Evolutionary conservation across 176 grass and related monocot species (phyloP), one percentile per base, ranked within the genome.

Genomic region (Oryza brachyantha): DNA sequence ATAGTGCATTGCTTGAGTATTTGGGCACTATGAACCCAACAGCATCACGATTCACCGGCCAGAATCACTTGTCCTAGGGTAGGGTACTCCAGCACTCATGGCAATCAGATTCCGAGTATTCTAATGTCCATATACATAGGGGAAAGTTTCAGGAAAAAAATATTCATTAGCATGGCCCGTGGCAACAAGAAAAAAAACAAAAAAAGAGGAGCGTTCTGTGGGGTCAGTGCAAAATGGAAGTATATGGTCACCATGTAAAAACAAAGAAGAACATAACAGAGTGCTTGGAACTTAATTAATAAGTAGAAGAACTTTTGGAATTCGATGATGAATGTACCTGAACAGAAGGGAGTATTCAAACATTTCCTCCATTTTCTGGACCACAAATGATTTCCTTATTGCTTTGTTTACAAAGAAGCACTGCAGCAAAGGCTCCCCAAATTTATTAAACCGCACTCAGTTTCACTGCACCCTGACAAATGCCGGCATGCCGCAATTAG

Each of bases 321-420:
- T 32, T 41, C 13, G 25, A 69, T 69, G 41, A 50, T 72, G 13
- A 50, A 48, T 42, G 41, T n/a, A 48, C 40, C 40, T 42, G 25
- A 29, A 46, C 25, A 3, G 34, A 61, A 13, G 50, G 19, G 48
- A 21, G 48, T 52, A 52, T 72, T 22, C 46, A 21, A 46, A 3
- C 19, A 27, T 64, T 63, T 43, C 48, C 48, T 43, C 48, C 48
- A 21, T 1, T 2, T 50, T 14, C 8, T 36, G 68, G 79, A 73
- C 79, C 79, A 82, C 68, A 35, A 29, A 4, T 27, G n/a, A 64
- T 81, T 81, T 73, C 40, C 54, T 81, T 46, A 64, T 81, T 50
- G 68, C 29, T 25, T 28, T 32, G 57, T 27, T 12, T 60, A 27
- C 54, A 72, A 64, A 52, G 5, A 48, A 36, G 61, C 69, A 28